These are phyloP conservation scores for Clitopilus hobsonii DNA, from an alignment of 768 basidiomycete genomes.

Conservation along the genomic window DNA sequence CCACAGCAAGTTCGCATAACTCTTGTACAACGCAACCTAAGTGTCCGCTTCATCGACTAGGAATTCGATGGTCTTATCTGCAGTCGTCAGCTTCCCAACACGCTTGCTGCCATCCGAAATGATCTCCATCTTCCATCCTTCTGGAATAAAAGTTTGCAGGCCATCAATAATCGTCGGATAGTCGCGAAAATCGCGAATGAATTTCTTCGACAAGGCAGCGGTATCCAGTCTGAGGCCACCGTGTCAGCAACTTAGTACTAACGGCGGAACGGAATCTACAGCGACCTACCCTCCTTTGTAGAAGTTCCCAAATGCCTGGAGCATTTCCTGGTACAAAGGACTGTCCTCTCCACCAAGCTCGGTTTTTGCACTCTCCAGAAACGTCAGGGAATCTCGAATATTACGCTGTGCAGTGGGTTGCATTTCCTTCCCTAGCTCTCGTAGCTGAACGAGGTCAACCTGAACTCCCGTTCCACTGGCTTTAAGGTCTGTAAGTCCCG, in stretches of 20 bases:
- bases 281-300: not conserved
- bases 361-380: not conserved
- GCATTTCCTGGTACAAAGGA: not conserved
- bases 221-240: not conserved
- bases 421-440: not conserved
- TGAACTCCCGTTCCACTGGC: not conserved
- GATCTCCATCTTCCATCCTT: not conserved
- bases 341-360: not conserved
- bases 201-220: not conserved
- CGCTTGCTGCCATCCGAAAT: too few species aligned
- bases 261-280: not conserved
- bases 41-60: too few species aligned
- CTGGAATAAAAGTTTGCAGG: not conserved
- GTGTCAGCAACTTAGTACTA: too few species aligned
- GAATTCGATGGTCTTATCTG: too few species aligned
- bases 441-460: not conserved
- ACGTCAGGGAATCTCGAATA: not conserved
- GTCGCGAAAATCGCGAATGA: not conserved
- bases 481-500: not conserved
- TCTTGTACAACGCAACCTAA: too few species aligned
- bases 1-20: too few species aligned
- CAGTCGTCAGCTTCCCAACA: too few species aligned
- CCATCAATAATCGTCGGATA: not conserved
- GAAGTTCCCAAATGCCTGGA: not conserved
- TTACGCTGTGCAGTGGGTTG: not conserved